Percentiles rank a stretch among this genome's conserved stretches.
phyloP scores from a whole-genome alignment of 345 rosid species.

The Passiflora organensis region DNA sequence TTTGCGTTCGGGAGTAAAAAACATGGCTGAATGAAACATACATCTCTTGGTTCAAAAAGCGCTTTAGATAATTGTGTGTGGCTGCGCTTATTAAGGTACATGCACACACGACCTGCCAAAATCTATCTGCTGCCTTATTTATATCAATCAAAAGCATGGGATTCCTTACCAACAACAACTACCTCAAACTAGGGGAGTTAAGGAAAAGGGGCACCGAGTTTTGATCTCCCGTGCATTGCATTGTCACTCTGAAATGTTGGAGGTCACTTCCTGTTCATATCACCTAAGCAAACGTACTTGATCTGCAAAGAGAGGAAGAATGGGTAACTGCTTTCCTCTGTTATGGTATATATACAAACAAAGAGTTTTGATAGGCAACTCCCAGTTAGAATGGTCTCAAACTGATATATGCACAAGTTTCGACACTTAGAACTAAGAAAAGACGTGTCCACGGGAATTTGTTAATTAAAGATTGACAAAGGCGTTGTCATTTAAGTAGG shows the following conservation, averaged over 20 bases:
- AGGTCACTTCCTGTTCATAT: slow-evolving; percentile 60
- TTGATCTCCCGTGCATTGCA: too few relatives aligned
- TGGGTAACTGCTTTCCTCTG: too few relatives aligned
- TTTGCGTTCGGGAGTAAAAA: too few relatives aligned
- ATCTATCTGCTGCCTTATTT: background rate
- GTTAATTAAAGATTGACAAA: too few relatives aligned
- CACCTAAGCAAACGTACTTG: slow-evolving; percentile 81
- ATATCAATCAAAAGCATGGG: background rate
- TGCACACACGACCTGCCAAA: background rate
- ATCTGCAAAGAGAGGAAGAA: slow-evolving; percentile 43
- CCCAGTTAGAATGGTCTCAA: too few relatives aligned
- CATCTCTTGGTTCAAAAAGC: too few relatives aligned
- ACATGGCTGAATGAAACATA: too few relatives aligned
- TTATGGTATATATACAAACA: too few relatives aligned
- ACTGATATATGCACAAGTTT: too few relatives aligned
- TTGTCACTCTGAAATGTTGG: slow-evolving; percentile 13
- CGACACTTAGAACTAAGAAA: too few relatives aligned
- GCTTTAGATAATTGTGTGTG: background rate
- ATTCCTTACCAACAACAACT: slow-evolving; percentile 1
- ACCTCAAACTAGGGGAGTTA: slow-evolving; percentile 1
- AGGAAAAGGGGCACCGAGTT: background rate
- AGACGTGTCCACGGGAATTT: too few relatives aligned
- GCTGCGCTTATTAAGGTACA: slow-evolving; percentile 13
- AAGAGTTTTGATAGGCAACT: too few relatives aligned
- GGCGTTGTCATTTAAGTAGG: background rate